A percentile compares a stretch with the other conserved stretches of the same genome.
phyloP scores from a whole-genome alignment of 345 rosid species.

The Barbarea vulgaris region DNA sequence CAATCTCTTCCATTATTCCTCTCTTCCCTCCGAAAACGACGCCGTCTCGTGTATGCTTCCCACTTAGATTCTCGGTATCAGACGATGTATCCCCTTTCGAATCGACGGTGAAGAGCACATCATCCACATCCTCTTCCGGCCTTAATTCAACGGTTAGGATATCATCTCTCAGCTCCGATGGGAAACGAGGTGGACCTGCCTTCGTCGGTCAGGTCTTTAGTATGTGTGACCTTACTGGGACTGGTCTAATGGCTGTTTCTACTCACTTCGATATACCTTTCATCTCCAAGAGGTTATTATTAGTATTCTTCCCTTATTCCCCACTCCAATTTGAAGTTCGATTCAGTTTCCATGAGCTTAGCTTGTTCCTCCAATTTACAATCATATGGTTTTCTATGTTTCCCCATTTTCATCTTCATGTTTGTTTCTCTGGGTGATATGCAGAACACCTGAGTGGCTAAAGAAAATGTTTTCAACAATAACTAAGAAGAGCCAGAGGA shows the following conservation, averaged over 20 bases:
- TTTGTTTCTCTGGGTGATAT: conserved; percentile 26
- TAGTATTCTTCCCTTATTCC: not conserved
- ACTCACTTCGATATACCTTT: conserved; percentile 91
- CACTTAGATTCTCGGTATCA: conserved; percentile 52
- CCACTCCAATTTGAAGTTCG: not conserved
- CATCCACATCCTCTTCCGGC: conserved; percentile 54
- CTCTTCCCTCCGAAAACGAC: conserved; percentile 42
- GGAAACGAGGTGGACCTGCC: conserved; percentile 86
- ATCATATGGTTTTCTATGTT: not conserved
- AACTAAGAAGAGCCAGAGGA: conserved; percentile 83
- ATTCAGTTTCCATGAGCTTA: conserved; percentile 7
- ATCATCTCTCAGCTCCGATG: conserved; percentile 64
- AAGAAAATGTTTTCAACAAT: conserved; percentile 80
- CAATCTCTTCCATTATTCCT: conserved; percentile 52
- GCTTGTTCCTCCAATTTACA: not conserved
- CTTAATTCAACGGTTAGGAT: conserved; percentile 83
- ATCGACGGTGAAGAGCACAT: conserved; percentile 47
- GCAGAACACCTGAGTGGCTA: conserved; percentile 89
- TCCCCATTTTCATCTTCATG: not conserved
- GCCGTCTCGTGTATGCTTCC: conserved; percentile 55
- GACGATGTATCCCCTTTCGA: conserved; percentile 53
- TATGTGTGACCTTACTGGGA: conserved; percentile 97
- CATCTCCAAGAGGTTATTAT: conserved; percentile 68
- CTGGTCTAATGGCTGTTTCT: conserved; percentile 96
- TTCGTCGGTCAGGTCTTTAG: conserved; percentile 96